Evolutionary conservation across 1,139 yeast species (phyloP).

Genomic region (Debaryomyces robertsiae): DNA sequence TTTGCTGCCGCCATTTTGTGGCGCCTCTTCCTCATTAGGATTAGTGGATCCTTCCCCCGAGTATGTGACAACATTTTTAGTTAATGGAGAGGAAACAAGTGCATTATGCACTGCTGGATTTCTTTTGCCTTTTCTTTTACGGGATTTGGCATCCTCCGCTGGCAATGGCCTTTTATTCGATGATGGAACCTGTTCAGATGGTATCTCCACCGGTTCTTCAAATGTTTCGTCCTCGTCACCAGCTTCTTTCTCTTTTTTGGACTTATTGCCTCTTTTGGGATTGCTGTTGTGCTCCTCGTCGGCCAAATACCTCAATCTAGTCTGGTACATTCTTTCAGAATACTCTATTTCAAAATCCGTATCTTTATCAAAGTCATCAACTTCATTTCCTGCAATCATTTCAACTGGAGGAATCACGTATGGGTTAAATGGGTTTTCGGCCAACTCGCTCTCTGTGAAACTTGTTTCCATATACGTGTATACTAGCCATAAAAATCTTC

Average conservation of each 20-base stretch:
- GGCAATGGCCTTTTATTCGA: conserved; percentile 15
- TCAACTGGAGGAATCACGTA: conserved; percentile 52
- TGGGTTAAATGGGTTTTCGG: conserved; percentile 65
- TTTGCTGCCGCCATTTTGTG: neutral
- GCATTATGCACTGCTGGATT: conserved; percentile 13
- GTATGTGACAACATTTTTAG: conserved; percentile 17
- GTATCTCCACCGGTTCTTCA: conserved; percentile 9
- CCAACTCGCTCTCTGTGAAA: conserved; percentile 54
- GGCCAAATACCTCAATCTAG: conserved; percentile 59
- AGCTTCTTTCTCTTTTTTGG: conserved; percentile 29
- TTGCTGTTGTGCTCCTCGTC: conserved; percentile 44
- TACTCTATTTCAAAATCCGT: conserved; percentile 69
- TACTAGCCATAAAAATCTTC: conserved; percentile 78
- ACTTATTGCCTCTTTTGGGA: conserved; percentile 38
- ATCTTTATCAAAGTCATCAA: conserved; percentile 61
- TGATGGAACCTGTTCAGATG: conserved; percentile 9
- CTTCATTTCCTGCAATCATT: conserved; percentile 40
- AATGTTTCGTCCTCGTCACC: conserved; percentile 20
- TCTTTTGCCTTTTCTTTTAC: conserved; percentile 15
- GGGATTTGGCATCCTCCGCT: conserved; percentile 13
- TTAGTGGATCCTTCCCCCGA: conserved; percentile 1
- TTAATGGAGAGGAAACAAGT: conserved; percentile 22
- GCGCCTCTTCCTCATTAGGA: conserved; percentile 1
- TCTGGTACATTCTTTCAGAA: conserved; percentile 67
- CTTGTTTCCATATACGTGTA: conserved; percentile 80